A percentile compares a stretch with the other conserved stretches of the same genome.
phyloP scores from a whole-genome alignment of 148 eudicot genomes.

The Camellia lanceoleosa region DNA sequence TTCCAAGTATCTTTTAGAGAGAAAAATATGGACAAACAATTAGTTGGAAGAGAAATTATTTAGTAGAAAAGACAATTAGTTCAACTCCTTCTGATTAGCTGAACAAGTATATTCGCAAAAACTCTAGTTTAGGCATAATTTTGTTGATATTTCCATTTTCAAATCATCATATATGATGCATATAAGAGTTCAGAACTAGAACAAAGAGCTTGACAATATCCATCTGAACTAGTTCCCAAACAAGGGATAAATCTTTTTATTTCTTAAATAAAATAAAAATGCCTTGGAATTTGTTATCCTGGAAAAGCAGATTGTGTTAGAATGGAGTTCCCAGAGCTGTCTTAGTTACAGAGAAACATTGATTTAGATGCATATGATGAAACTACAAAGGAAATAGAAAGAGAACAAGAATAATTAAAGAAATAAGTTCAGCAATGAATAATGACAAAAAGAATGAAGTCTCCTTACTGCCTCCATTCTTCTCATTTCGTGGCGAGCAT shows the following conservation, averaged over 20 bases:
- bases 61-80: background rate
- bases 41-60: no score
- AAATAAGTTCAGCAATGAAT: background rate
- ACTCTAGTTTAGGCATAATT: background rate
- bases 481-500: conserved; percentile 74
- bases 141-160: background rate
- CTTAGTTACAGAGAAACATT: background rate
- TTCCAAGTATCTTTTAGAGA: conserved; percentile 3
- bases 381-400: background rate
- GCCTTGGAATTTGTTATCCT: background rate
- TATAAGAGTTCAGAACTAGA: background rate
- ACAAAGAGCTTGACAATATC: background rate
- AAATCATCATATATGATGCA: background rate
- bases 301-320: background rate
- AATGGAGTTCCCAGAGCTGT: background rate
- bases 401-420: background rate
- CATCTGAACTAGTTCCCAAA: background rate
- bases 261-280: background rate
- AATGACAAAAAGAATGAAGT: background rate
- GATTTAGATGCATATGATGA: background rate
- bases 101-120: background rate
- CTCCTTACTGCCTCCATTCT: conserved; percentile 77
- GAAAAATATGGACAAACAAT: background rate
- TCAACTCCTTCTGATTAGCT: background rate
- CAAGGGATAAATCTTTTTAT: background rate